These are phyloP conservation scores for Kodamaea suecica DNA, from an alignment of 1,139 yeast genomes.

Conservation along the genomic window DNA sequence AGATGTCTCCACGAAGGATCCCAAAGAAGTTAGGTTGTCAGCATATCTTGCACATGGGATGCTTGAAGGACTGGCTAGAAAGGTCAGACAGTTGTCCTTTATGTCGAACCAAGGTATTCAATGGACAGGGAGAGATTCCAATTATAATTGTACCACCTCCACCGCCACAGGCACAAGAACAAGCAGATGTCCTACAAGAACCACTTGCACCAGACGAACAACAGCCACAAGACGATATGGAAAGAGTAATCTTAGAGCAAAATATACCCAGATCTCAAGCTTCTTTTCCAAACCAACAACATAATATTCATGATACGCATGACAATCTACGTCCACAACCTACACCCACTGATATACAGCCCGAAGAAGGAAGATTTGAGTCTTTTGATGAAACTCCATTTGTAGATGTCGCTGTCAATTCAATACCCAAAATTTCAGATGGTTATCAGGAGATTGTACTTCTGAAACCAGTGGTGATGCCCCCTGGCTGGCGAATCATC, in stretches of 20 bases:
- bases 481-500: constrained; percentile 11
- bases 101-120: constrained; percentile 71
- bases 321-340: too few relatives aligned
- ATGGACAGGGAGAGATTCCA: neutral
- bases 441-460: neutral
- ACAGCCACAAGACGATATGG: too few relatives aligned
- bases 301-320: neutral
- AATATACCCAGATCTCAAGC: too few relatives aligned
- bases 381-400: neutral
- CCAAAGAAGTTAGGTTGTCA: constrained; percentile 83
- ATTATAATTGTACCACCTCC: constrained; percentile 6
- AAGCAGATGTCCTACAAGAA: neutral
- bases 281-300: neutral
- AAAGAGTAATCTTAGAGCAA: too few relatives aligned
- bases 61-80: constrained; percentile 91
- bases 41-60: constrained; percentile 86
- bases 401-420: neutral
- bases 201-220: neutral
- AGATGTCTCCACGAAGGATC: constrained; percentile 40
- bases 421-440: neutral
- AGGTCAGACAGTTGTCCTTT: constrained; percentile 90
- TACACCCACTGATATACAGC: too few relatives aligned
- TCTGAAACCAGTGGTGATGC: constrained; percentile 1
- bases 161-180: constrained; percentile 3
- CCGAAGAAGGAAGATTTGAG: neutral